phyloP scores from a whole-genome alignment of 129 eudicot genomes.

The Calendula officinalis region DNA sequence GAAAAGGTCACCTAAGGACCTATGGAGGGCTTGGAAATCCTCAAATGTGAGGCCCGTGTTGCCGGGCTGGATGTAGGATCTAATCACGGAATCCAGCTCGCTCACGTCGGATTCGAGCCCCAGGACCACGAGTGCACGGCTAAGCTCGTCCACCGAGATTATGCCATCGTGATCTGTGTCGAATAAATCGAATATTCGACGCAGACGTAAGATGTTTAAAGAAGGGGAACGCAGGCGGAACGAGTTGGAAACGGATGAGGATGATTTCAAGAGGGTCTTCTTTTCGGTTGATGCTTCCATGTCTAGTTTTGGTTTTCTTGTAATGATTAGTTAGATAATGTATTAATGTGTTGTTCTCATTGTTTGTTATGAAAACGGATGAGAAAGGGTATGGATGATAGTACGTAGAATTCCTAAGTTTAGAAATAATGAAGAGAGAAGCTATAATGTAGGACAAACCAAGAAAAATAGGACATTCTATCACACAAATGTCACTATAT shows the following conservation, averaged over 20 bases:
- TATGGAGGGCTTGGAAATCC: constrained; percentile 63
- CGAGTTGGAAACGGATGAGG: constrained; percentile 28
- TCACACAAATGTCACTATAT: neutral
- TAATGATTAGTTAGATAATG: neutral
- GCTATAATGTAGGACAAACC: constrained; percentile 30
- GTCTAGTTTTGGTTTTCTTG: neutral
- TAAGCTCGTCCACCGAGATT: constrained; percentile 63
- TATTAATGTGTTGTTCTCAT: neutral
- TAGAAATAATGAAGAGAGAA: constrained; percentile 23
- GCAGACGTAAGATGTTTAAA: constrained; percentile 71
- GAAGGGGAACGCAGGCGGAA: constrained; percentile 65
- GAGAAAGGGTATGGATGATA: constrained; percentile 10
- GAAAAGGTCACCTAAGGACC: constrained; percentile 49
- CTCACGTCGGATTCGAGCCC: constrained; percentile 54
- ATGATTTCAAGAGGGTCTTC: constrained; percentile 27
- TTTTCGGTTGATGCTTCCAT: constrained; percentile 21
- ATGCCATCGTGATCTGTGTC: constrained; percentile 60
- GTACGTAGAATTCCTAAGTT: constrained; percentile 15
- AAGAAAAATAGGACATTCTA: neutral
- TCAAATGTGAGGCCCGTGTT: constrained; percentile 54
- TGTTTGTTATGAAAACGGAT: neutral
- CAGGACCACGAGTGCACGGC: constrained; percentile 50
- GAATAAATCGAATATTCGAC: constrained; percentile 71
- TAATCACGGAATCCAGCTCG: constrained; percentile 48
- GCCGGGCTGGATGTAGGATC: constrained; percentile 51